Evolutionary conservation across 1,284 basidiomycete genomes (phyloP), one percentile per base, ranked within the genome.

Genomic region (Rugosomyces carneus): DNA sequence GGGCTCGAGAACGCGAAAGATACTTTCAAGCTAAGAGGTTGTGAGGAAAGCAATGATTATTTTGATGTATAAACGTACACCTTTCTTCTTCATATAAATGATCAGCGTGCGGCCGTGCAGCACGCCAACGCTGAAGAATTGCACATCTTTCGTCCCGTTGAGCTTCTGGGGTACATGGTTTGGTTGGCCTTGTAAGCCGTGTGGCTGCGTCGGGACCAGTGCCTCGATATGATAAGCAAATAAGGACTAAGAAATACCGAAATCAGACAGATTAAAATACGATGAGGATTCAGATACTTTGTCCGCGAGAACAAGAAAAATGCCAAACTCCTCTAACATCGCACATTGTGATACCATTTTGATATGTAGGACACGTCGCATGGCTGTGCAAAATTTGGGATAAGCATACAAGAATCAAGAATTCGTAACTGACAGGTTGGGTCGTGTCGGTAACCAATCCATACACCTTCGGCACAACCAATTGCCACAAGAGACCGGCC

Each of bases 221-320:
- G 93, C 93, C 64, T 97, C 93, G 41, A 98, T 89, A 51, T 95
- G 91, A 62, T 98, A 97, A 13, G 91, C 89, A 51, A 89, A 88
- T 3, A 90, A 64, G 1, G 80, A 78, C 81, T 85, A 51, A 6
- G 9, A 15, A 34, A 20, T n/a, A 24, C 36, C n/a, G 37, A 8
- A 26, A 7, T 24, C 43, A 24, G 37, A 9, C 15, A 87, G 81
- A 3, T 76, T 81, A 53, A 88, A 86, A n/a, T 89, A 79, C 24
- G 10, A 83, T 6, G 9, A n/a, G 9, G 76, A 46, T n/a, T 20
- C 4, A 18, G 26, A 45, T 43, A 84, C 89, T 72, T 93, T 94
- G 66, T 96, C 92, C 4, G 94, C 91, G 13, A 98, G 72, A 13
- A 98, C 93, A 24, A 99, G 75, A 73, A 99, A 93, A 56, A 98